Evolutionary conservation across 345 rosid genomes (phyloP).

Genomic region (Kernera saxatilis): DNA sequence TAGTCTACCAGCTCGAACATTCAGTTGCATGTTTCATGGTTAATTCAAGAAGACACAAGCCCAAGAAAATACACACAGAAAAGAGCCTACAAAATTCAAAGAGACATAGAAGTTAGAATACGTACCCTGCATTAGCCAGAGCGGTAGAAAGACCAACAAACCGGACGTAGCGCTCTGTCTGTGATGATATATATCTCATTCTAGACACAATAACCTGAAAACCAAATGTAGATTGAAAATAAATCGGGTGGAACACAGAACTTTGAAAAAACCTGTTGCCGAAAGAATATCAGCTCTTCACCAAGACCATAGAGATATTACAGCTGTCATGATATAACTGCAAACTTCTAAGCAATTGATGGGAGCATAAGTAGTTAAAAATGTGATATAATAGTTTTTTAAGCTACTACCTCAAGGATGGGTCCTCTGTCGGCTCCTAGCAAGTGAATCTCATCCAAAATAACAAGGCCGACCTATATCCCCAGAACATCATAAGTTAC

Average conservation of each 20-base stretch:
- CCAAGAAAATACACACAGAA: not conserved
- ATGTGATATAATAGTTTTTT: not conserved
- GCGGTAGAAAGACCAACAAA: slow-evolving; percentile 97
- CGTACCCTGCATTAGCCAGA: slow-evolving; percentile 93
- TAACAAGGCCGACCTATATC: slow-evolving; percentile 83
- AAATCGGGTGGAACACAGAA: not conserved
- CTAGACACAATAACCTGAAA: slow-evolving; percentile 94
- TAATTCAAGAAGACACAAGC: not conserved
- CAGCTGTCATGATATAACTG: slow-evolving; percentile 11
- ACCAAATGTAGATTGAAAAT: slow-evolving; percentile 9
- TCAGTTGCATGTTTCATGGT: slow-evolving; percentile 2
- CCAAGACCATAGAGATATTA: slow-evolving; percentile 1
- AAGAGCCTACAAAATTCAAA: slow-evolving; percentile 3
- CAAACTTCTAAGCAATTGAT: slow-evolving; percentile 2
- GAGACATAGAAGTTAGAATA: not conserved
- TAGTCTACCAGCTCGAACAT: slow-evolving; percentile 4
- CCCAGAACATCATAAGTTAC: slow-evolving; percentile 8
- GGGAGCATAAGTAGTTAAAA: slow-evolving; percentile 2
- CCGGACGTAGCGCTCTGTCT: slow-evolving; percentile 86
- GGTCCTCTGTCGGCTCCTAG: slow-evolving; percentile 99
- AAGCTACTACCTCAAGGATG: slow-evolving; percentile 80
- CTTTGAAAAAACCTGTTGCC: not conserved
- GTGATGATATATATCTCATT: slow-evolving; percentile 99
- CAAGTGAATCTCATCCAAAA: slow-evolving; percentile 98
- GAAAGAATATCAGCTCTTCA: slow-evolving; percentile 8